phyloP scores from a whole-genome alignment of 108 stramenopile genomes.

The Nitzschia sp. region DNA sequence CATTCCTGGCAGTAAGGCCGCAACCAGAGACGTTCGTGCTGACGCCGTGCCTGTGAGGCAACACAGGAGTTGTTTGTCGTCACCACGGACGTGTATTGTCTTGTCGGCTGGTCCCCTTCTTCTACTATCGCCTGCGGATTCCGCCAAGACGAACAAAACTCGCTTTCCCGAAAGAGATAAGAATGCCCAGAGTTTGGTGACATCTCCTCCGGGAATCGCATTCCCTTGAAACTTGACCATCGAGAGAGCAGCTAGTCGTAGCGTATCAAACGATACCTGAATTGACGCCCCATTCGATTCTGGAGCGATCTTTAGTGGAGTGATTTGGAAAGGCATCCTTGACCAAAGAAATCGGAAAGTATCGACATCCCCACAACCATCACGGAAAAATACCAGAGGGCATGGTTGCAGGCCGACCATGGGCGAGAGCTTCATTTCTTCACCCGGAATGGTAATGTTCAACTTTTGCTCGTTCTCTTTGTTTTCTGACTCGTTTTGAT shows the following conservation, averaged over 20 bases:
- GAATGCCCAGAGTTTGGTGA: conserved; percentile 52
- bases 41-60: conserved; percentile 29
- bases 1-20: conserved; percentile 28
- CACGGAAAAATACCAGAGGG: conserved; percentile 74
- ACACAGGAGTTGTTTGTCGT: conserved; percentile 36
- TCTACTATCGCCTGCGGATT: conserved; percentile 23
- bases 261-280: background rate
- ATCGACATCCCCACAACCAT: conserved; percentile 56
- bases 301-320: conserved; percentile 28
- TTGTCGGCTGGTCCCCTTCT: background rate
- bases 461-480: conserved; percentile 42
- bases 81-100: conserved; percentile 40
- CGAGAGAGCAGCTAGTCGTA: conserved; percentile 36
- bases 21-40: conserved; percentile 24
- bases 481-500: conserved; percentile 15
- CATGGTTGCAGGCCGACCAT: conserved; percentile 72
- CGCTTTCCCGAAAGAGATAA: conserved; percentile 35
- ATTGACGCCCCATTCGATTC: background rate
- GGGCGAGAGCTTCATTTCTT: conserved; percentile 54
- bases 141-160: conserved; percentile 35
- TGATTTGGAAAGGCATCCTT: conserved; percentile 43
- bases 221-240: conserved; percentile 35
- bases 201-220: conserved; percentile 33
- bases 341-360: conserved; percentile 76
- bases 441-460: conserved; percentile 53